Percentiles rank a stretch among this genome's conserved stretches.
Evolutionary conservation across 2,329 filamentous ascomycete species (phyloP).

Genomic region (Aphanoascus verrucosus): DNA sequence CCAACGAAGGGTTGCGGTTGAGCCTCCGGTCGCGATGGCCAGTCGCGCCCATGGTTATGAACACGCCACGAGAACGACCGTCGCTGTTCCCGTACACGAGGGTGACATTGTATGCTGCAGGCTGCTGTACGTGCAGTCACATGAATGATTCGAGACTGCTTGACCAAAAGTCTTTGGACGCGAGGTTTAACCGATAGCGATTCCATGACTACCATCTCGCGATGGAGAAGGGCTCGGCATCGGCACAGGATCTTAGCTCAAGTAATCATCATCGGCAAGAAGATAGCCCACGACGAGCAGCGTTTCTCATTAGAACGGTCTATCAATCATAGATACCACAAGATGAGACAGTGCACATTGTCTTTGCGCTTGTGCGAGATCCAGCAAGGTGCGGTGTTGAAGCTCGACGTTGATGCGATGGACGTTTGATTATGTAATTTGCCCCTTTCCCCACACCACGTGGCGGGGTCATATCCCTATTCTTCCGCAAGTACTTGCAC

Average conservation of each 20-base stretch:
- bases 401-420: too few species aligned
- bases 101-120: neutral
- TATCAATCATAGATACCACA: neutral
- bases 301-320: neutral
- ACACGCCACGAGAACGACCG: slow-evolving; percentile 1
- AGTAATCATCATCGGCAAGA: neutral
- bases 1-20: neutral
- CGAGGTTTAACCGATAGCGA: neutral
- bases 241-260: neutral
- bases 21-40: neutral
- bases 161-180: neutral
- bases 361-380: neutral
- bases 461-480: too few species aligned
- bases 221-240: neutral
- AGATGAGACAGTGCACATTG: neutral
- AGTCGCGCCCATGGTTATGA: neutral
- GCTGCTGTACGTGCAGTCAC: neutral
- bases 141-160: neutral
- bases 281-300: neutral
- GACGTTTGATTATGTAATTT: neutral
- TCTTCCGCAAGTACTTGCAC: neutral
- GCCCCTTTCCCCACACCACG: neutral
- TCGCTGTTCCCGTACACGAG: neutral
- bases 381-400: neutral
- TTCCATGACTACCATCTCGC: neutral